Evolutionary conservation across 352 stramenopile species (phyloP).

Genomic region (Halophytophthora polymorphica): DNA sequence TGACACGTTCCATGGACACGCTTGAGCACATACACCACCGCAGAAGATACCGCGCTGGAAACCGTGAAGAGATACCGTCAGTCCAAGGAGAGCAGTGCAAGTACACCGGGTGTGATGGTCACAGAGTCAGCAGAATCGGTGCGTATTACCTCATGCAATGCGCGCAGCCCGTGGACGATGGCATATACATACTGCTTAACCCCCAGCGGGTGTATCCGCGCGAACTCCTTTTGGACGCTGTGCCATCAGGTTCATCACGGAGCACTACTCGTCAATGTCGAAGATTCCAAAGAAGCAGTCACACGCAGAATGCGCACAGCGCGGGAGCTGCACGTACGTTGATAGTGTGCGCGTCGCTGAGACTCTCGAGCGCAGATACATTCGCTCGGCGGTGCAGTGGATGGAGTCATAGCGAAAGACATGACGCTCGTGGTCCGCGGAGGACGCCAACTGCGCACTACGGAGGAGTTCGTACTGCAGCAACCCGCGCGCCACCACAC

Average conservation of each 20-base stretch:
- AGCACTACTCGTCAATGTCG: background rate
- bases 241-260: background rate
- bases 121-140: background rate
- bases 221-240: constrained; percentile 34
- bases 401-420: constrained; percentile 26
- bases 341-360: constrained; percentile 17
- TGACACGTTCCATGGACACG: background rate
- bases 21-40: constrained; percentile 29
- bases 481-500: constrained; percentile 2
- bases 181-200: constrained; percentile 33
- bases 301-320: background rate
- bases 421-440: constrained; percentile 9
- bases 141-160: constrained; percentile 32
- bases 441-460: background rate
- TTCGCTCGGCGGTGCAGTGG: constrained; percentile 5
- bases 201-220: constrained; percentile 29
- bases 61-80: background rate
- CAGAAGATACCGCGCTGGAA: constrained; percentile 22
- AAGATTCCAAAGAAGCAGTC: background rate
- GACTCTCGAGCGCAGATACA: constrained; percentile 18
- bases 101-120: background rate
- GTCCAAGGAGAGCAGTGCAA: background rate
- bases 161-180: constrained; percentile 21
- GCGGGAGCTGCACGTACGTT: constrained; percentile 7
- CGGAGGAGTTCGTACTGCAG: constrained; percentile 17